These are phyloP conservation scores for Hylodesmum podocarpum DNA, from an alignment of 306 rosid species.

Conservation along the genomic window DNA sequence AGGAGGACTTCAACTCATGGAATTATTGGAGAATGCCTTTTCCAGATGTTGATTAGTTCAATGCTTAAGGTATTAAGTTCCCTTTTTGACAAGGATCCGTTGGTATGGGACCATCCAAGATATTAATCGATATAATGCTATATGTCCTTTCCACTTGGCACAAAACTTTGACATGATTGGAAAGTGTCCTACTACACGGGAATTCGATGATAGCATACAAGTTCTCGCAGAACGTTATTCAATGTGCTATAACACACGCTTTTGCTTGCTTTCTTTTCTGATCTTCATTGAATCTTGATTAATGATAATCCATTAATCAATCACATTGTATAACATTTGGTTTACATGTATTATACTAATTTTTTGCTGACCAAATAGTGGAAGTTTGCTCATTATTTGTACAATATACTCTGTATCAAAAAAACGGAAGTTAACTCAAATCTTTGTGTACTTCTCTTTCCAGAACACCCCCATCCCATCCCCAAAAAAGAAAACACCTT, in stretches of 20 bases:
- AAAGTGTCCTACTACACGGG: slow-evolving; percentile 1
- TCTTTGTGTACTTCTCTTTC: neutral
- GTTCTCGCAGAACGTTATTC: slow-evolving; percentile 18
- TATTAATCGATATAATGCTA: neutral
- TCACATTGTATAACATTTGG: slow-evolving; percentile 28
- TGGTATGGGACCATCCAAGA: slow-evolving; percentile 24
- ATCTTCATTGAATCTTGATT: slow-evolving; percentile 31
- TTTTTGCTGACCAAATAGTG: neutral
- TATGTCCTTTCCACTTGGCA: slow-evolving; percentile 16
- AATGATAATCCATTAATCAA: slow-evolving; percentile 23
- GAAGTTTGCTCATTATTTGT: neutral
- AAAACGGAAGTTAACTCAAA: neutral
- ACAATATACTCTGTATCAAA: neutral
- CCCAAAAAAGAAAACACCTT: neutral
- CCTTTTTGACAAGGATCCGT: slow-evolving; percentile 21
- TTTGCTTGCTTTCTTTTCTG: slow-evolving; percentile 15
- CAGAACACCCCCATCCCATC: neutral
- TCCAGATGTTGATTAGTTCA: slow-evolving; percentile 53
- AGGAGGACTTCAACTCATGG: slow-evolving; percentile 96
- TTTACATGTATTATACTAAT: slow-evolving; percentile 21
- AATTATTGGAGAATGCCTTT: slow-evolving; percentile 84
- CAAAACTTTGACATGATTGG: slow-evolving; percentile 22
- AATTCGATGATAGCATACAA: slow-evolving; percentile 27
- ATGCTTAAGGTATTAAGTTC: slow-evolving; percentile 1
- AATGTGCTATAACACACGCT: slow-evolving; percentile 24